Percentiles rank a stretch among this genome's conserved stretches.
These are phyloP conservation scores for Exidia glandulosa DNA, from an alignment of 768 basidiomycete genomes.

Conservation along the genomic window DNA sequence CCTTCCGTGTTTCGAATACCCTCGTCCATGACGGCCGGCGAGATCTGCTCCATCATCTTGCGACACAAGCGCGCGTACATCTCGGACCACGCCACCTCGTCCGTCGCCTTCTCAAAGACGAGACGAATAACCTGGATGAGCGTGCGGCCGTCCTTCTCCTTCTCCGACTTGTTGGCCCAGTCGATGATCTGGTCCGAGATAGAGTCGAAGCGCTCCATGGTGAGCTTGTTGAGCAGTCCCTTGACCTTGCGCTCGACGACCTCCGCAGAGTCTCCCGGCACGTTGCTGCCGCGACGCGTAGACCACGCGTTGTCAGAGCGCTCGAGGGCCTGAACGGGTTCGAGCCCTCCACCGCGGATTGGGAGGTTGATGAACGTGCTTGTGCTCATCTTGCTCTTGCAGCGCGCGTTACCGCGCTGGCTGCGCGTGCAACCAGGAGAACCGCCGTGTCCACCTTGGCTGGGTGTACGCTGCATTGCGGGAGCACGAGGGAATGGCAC, in stretches of 20 bases:
- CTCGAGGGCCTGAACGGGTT: constrained; percentile 70
- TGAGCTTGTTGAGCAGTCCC: constrained; percentile 84
- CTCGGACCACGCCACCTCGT: constrained; percentile 90
- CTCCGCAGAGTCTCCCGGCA: constrained; percentile 54
- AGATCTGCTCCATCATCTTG: constrained; percentile 92
- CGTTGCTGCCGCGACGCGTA: constrained; percentile 30
- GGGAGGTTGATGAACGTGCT: constrained; percentile 18
- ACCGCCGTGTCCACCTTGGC: constrained; percentile 29
- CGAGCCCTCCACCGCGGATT: constrained; percentile 18
- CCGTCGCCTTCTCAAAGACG: constrained; percentile 95
- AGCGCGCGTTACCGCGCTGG: constrained; percentile 77
- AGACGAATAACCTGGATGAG: constrained; percentile 93
- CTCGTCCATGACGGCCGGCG: constrained; percentile 77
- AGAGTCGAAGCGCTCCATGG: constrained; percentile 92
- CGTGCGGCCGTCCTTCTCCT: constrained; percentile 87
- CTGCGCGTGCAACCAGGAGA: constrained; percentile 60
- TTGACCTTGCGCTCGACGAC: constrained; percentile 91
- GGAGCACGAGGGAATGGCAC: too few relatives aligned
- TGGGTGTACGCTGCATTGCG: constrained; percentile 59
- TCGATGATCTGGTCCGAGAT: constrained; percentile 91
- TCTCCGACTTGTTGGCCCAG: constrained; percentile 90
- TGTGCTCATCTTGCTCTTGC: constrained; percentile 39
- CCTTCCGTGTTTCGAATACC: constrained; percentile 72
- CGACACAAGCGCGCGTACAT: constrained; percentile 95
- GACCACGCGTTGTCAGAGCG: constrained; percentile 76